Base-by-base conservation (phyloP, 495 filamentous ascomycete genomes). In the Hyphodiscus hymeniophilus region DNA sequence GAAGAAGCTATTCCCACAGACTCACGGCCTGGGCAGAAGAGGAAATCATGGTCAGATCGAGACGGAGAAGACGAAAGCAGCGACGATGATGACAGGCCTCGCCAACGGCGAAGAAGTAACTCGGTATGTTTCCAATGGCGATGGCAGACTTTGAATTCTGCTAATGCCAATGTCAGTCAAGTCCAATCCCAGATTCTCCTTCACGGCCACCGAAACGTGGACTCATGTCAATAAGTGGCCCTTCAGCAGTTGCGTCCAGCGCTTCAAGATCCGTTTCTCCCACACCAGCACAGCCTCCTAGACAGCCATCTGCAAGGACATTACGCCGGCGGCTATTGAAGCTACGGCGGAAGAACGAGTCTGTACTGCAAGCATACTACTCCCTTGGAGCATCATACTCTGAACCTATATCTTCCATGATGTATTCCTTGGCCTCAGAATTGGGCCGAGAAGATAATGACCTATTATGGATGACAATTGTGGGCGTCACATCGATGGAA, bases 381-480 rank as follows among this genome's bases (percentile, higher is more conserved):
- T 72, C 79, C 5, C 70, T 87, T 11, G 92, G 92, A 35, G 81
- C 87, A 11, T 91, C 89, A 17, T 95, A 94, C 60, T 89, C 89
- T 2, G 94, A 97, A 59, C 92, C 92, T 21, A 87, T 97, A 48
- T 94, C 89, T 0, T 89, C 87, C 0, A 77, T 98, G 59, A 69
- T 98, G 50, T 98, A 97, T 66, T 94, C 88, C 2, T 73, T 98
- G 4, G 92, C 90, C 15, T 95, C 89, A 1, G 92, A 96, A 55
- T 77, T 97, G 10, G 94, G 91, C 48, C 83, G 89, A 33, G 92
- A 98, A 70, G 91, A 97, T 59, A 97, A 97, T 57, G 89, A 98
- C 56, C 69, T 96, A 23, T 79, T 98, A 23, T 98, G 92, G 92
- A 74, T 94, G 38, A 76, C 89, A 8, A 95, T 97, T 53, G 85